These are phyloP conservation scores for Juncus inflexus DNA, from an alignment of 176 grass and related monocot genomes.

Conservation along the genomic window DNA sequence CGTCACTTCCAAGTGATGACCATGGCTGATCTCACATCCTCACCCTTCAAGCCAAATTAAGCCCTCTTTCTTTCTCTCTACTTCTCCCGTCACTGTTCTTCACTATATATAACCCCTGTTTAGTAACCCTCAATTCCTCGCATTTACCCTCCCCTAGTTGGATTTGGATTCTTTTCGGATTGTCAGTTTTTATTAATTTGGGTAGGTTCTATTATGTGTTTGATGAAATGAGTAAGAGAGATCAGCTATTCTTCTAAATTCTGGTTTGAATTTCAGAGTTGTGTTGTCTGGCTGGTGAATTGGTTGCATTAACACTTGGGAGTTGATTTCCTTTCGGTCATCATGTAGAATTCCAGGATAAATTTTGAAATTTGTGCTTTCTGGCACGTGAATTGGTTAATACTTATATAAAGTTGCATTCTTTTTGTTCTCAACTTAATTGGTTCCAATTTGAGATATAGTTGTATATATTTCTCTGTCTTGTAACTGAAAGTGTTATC, in stretches of 20 bases:
- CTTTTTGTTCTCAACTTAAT: background rate
- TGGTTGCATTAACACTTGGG: too few species aligned
- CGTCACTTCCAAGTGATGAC: too few species aligned
- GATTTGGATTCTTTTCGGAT: background rate
- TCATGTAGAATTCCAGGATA: too few species aligned
- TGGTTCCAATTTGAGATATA: background rate
- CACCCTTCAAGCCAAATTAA: too few species aligned
- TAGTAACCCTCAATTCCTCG: background rate
- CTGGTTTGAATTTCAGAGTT: too few species aligned
- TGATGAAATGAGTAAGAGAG: background rate
- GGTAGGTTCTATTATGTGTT: background rate
- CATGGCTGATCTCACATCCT: too few species aligned
- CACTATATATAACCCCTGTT: slow-evolving; percentile 19
- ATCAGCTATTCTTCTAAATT: background rate
- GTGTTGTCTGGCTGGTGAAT: too few species aligned
- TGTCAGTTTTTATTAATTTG: background rate
- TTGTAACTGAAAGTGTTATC: background rate
- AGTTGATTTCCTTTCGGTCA: too few species aligned
- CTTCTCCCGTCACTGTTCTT: background rate
- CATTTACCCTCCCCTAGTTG: background rate
- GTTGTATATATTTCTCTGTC: background rate
- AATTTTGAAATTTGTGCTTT: background rate
- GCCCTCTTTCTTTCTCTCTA: background rate
- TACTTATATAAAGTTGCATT: too few species aligned
- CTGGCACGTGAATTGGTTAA: slow-evolving; percentile 6